A percentile compares a stretch with the other conserved stretches of the same genome.
These are phyloP conservation scores for Crataegus laevigata DNA, from an alignment of 306 rosid species.

Conservation along the genomic window DNA sequence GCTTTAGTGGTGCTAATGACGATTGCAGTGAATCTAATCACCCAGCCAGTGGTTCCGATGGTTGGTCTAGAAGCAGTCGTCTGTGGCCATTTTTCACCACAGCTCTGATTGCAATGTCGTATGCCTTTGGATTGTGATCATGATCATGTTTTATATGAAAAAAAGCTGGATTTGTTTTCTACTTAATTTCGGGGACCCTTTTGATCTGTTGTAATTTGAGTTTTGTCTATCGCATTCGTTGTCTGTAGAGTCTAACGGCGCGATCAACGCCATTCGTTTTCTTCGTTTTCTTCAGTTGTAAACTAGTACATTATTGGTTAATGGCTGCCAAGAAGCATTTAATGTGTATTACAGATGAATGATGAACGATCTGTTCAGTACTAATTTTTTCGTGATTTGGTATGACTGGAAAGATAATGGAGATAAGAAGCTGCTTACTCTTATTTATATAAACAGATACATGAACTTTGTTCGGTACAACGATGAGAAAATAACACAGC, in stretches of 20 bases:
- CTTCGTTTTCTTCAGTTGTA: slow-evolving; percentile 8
- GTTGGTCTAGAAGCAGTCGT: slow-evolving; percentile 29
- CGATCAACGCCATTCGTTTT: slow-evolving; percentile 17
- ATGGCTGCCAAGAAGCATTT: neutral
- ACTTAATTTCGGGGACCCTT: slow-evolving; percentile 12
- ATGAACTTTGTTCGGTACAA: neutral
- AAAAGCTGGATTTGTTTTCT: slow-evolving; percentile 9
- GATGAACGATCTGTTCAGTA: neutral
- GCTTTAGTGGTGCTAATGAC: slow-evolving; percentile 90
- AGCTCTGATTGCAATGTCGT: slow-evolving; percentile 30
- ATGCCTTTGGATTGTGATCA: slow-evolving; percentile 44
- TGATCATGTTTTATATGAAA: neutral
- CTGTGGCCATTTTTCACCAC: slow-evolving; percentile 37
- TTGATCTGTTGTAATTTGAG: slow-evolving; percentile 25
- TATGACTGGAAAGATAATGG: neutral
- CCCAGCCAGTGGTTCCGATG: slow-evolving; percentile 28
- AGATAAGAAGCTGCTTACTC: neutral
- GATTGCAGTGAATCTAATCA: slow-evolving; percentile 26
- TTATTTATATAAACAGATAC: neutral
- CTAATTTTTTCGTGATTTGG: neutral
- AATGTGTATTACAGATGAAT: neutral
- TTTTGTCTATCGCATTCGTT: neutral
- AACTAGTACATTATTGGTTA: neutral
- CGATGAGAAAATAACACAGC: neutral
- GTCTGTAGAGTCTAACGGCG: slow-evolving; percentile 14